These are phyloP conservation scores for Pezicula radicicola DNA, from an alignment of 2,329 filamentous ascomycete species.

Conservation along the genomic window DNA sequence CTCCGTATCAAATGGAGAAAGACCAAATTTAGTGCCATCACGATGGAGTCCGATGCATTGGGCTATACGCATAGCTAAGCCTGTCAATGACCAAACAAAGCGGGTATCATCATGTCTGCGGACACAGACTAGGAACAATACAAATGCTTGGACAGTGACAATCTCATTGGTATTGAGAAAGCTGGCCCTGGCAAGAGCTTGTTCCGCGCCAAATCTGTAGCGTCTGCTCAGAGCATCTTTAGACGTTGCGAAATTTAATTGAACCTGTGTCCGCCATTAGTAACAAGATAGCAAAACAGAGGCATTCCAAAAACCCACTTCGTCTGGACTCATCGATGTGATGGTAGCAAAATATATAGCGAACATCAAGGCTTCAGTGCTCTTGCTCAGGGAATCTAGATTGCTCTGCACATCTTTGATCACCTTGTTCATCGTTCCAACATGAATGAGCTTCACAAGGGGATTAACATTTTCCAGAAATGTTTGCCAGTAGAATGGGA, in stretches of 20 bases:
- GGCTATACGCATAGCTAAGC: slow-evolving; percentile 54
- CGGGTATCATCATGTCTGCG: slow-evolving; percentile 41
- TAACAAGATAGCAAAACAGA: neutral
- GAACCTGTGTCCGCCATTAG: slow-evolving; percentile 21
- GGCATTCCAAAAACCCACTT: slow-evolving; percentile 18
- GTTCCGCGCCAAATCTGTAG: slow-evolving; percentile 52
- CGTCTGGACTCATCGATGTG: slow-evolving; percentile 34
- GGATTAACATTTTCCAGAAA: slow-evolving; percentile 75
- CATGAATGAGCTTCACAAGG: slow-evolving; percentile 67
- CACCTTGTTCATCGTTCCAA: slow-evolving; percentile 61
- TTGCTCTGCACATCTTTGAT: slow-evolving; percentile 60
- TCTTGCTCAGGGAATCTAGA: slow-evolving; percentile 48
- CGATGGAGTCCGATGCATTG: slow-evolving; percentile 59
- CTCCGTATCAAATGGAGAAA: slow-evolving; percentile 58
- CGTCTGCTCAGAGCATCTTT: slow-evolving; percentile 39
- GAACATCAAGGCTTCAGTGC: slow-evolving; percentile 47
- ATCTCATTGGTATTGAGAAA: slow-evolving; percentile 53
- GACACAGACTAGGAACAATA: slow-evolving; percentile 51
- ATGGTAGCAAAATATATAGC: slow-evolving; percentile 54
- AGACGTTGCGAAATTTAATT: slow-evolving; percentile 36
- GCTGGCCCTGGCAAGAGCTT: slow-evolving; percentile 50
- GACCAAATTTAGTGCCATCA: slow-evolving; percentile 50
- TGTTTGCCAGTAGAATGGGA: slow-evolving; percentile 65
- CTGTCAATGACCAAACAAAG: slow-evolving; percentile 54
- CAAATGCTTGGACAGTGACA: slow-evolving; percentile 51